Evolutionary conservation across 2,329 filamentous ascomycete genomes (phyloP), one percentile per base, ranked within the genome.

Genomic region (Aureobasidium musti): DNA sequence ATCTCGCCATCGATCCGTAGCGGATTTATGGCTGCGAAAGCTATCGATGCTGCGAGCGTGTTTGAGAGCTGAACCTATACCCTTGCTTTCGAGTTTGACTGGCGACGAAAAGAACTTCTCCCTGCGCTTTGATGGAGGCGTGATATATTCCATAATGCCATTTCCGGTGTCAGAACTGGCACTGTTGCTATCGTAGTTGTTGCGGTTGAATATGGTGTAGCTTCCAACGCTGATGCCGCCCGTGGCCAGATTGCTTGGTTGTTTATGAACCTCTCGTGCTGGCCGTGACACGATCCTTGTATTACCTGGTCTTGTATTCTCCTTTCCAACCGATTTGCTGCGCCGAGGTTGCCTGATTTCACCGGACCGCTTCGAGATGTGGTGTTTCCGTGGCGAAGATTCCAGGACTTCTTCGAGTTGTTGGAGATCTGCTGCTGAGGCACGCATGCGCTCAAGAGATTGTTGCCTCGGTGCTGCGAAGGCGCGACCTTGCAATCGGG

Each of bases 401-500:
- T 82, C 79, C 5, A 83, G 71, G 0, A 75, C 74, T 45, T 79
- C 71, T 5, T 76, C 75, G 3, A 83, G 69, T 21, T 79, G 74
- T 63, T 78, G 74, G 6, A 82, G 69, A 23, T 81, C 79, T 33
- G 78, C 77, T 45, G 71, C 72, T 61, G 80, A 74, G 28, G 79
- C 72, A 66, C 79, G 77, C 71, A 80, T 77, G 17, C 78, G 78
- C 37, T 84, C 80, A 3, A 83, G 73, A 2, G 81, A 83, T 68
- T 83, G 82, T 72, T 81, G 79, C 39, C 82, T 77, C 6, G 83
- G 82, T 23, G 82, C 82, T 35, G 81, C 78, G 68, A 85, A 85
- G 0, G 82, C 82, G 56, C 81, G 82, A 19, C 83, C 83, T 73
- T 82, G 82, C 1, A 80, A 74, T 30, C 73, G 73, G 1, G 80